Evolutionary conservation across 1,284 basidiomycete species (phyloP), one percentile per base, ranked within the genome.

Genomic region (Malassezia nana): DNA sequence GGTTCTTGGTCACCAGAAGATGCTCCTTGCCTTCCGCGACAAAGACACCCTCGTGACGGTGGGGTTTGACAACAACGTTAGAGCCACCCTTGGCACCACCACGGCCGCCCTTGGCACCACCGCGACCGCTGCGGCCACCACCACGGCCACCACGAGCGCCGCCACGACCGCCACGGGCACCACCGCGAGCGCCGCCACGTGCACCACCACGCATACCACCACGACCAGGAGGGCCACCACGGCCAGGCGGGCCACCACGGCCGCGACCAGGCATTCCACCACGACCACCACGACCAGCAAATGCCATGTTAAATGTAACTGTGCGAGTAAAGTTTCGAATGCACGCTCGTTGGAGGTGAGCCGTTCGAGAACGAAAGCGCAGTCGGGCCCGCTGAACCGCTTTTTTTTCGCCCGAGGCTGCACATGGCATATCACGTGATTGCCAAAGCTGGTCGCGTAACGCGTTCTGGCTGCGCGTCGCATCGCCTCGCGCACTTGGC

Each of bases 1-100:
- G 81, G 78, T 96, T 98, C 78, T 90, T 90, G 47, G 92, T 98
- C 75, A 99, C 92, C 60, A 99, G 80, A 76, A 98, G 82, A 71
- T 89, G 86, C 74, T 99, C 94, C 79, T 99, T 95, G 58, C 69
- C 69, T 58, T 74, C 67, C 38, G 77, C 76, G 42, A 77, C 74
- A 57, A 77, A 78, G 63, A 99, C 83, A 60, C 92, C 94, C 16
- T 83, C 77, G 77, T 99, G 92, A 74, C 86, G 82, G 80, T 99
- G 92, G 3, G 92, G 90, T 76, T 98, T 92, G 68, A 99, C 80
- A 62, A 94, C 83, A 46, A 79, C 77, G 58, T 78, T 78, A 41
- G 87, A 81, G 8, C 89, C 88, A 33, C 88, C 89, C 66, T 76
- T 81, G 22, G 82, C 82, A 41, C 67, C 67, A 30, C 58, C 38